Percentiles rank a stretch among this genome's conserved stretches.
Conservation (phyloP, 139 green algal genomes). For the Auxenochlorella pyrenoidosa region DNA sequence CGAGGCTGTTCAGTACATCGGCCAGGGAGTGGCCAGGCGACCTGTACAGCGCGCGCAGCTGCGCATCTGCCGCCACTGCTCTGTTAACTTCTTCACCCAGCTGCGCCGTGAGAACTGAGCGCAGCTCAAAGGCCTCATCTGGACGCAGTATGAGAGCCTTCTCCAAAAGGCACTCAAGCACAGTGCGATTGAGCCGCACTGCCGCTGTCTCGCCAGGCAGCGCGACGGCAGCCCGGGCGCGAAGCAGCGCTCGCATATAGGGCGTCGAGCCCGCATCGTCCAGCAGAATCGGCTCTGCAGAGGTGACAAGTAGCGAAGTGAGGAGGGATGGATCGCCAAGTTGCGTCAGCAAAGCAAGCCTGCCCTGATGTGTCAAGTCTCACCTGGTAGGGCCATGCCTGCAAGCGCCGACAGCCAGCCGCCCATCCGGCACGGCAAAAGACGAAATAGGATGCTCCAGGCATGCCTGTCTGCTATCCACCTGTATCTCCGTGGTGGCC, state of each 20-base stretch:
- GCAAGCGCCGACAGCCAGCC: no score
- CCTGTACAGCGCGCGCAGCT: not conserved
- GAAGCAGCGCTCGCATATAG: not conserved
- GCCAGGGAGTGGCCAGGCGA: not conserved
- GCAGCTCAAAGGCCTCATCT: not conserved
- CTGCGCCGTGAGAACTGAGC: not conserved
- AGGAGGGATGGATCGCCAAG: no score
- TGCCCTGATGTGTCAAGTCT: no score
- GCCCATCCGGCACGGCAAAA: no score
- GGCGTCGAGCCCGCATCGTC: not conserved
- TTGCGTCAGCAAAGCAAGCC: no score
- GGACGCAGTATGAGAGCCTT: not conserved
- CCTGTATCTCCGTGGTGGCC: no score
- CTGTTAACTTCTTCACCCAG: not conserved
- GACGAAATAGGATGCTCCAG: no score
- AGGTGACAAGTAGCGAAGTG: no score
- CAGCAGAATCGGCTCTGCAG: not conserved
- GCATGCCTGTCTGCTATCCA: no score
- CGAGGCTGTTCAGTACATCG: not conserved
- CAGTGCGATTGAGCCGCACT: not conserved
- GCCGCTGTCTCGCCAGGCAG: not conserved
- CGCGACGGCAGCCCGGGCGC: not conserved
- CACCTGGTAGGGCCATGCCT: no score
- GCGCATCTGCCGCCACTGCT: not conserved
- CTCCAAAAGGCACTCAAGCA: not conserved